Evolutionary conservation across 1,139 yeast genomes (phyloP), one percentile per base, ranked within the genome.

Genomic region (Arxiozyma bovina): DNA sequence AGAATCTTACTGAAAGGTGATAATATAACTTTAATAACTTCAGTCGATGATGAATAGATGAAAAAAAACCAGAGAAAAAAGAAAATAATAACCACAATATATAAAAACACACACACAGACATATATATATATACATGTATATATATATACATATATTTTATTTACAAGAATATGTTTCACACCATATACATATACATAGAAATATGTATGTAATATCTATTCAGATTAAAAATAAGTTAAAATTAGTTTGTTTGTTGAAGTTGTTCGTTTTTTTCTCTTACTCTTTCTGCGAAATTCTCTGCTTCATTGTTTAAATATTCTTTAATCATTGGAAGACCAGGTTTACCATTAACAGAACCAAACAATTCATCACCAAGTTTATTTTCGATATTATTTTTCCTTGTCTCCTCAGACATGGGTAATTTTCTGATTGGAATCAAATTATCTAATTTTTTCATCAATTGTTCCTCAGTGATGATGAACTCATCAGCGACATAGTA

Each of bases 1-100:
- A 71, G 87, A 55, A 81, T 93, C 41, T 70, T 94, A 61, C 74
- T 94, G 56, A 93, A 93, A 70, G 99, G 99, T 4, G 99, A 94
- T 67, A 94, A 89, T 68, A 88, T 94, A 54, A 86, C 96, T 20
- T 74, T 91, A 59, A 86, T 93, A 30, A 79, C 91, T 15, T 76
- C 71, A 1, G 54, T 56, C 3, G 63, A 63, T 18, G 54, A 57
- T 34, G 42, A 21, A 34, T 20, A 25, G 12, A 41, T 48, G 17
- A 9, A 17, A 18, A 23, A 3, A 23, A 25, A 27, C 45, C 3
- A 47, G 30, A 30, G 15, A 17, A 38, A 3, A 20, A 48, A 15
- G 25, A 23, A 18, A 34, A 11, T 20, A 34, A 48, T 34, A 20
- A 30, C 27, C n/a, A 27, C n/a, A n/a, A 27, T 23, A 17, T 21